These are phyloP conservation scores for Eudorina sp. DNA, from an alignment of 139 green algal species.

Conservation along the genomic window DNA sequence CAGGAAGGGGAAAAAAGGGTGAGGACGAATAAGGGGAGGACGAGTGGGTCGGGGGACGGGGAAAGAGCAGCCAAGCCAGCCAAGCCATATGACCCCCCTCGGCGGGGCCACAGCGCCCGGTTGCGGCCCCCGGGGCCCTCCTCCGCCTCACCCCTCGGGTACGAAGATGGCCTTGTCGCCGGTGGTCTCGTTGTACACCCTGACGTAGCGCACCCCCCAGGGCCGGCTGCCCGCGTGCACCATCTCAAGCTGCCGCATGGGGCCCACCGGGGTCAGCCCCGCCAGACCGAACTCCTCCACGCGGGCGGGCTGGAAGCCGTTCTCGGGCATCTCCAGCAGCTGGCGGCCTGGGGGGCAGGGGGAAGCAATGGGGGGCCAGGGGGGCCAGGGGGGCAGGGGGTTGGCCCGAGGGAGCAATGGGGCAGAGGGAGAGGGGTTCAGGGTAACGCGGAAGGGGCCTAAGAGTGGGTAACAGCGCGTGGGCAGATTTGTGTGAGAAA, in stretches of 20 bases:
- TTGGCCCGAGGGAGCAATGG: neutral
- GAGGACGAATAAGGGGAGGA: too few species aligned
- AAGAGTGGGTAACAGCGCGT: neutral
- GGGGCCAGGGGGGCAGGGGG: neutral
- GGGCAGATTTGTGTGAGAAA: too few species aligned
- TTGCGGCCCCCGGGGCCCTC: too few species aligned
- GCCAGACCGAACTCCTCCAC: slow-evolving; percentile 56
- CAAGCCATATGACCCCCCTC: too few species aligned
- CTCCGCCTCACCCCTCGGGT: slow-evolving; percentile 41
- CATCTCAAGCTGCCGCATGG: slow-evolving; percentile 60
- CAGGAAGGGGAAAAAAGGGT: neutral
- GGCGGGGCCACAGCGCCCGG: too few species aligned
- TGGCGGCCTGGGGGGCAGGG: slow-evolving; percentile 46
- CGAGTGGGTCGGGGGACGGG: too few species aligned
- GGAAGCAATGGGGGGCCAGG: neutral
- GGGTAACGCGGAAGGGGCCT: neutral
- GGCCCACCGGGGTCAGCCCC: slow-evolving; percentile 43
- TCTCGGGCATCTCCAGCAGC: slow-evolving; percentile 43
- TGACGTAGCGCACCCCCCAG: slow-evolving; percentile 51
- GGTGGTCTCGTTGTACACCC: slow-evolving; percentile 60
- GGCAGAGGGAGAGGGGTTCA: neutral
- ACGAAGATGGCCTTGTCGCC: slow-evolving; percentile 53
- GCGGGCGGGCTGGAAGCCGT: slow-evolving; percentile 55
- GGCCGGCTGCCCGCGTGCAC: slow-evolving; percentile 44
- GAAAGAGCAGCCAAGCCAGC: too few species aligned